Conservation (phyloP, 176 grass and related monocot species). For the Canna indica region DNA sequence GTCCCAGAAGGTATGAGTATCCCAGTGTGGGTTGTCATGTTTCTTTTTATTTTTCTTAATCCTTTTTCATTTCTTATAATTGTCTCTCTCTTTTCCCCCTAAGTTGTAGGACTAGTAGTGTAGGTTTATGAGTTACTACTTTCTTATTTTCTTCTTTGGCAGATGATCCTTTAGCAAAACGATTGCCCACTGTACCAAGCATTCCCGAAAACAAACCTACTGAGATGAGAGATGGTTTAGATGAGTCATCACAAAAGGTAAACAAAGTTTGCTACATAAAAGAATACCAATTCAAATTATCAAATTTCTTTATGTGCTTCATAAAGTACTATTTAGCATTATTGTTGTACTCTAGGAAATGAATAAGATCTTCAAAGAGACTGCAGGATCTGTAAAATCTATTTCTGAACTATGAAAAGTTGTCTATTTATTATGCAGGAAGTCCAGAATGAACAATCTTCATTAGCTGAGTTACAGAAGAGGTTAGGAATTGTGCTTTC, state of each 20-base stretch:
- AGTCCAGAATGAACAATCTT: background rate
- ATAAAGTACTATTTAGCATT: background rate
- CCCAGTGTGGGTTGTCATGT: slow-evolving; percentile 5
- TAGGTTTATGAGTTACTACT: background rate
- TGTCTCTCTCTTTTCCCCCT: too few species aligned
- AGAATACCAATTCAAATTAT: background rate
- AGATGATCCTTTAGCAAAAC: slow-evolving; percentile 92
- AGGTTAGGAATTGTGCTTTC: slow-evolving; percentile 65
- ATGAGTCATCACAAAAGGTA: slow-evolving; percentile 42
- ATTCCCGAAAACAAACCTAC: slow-evolving; percentile 39
- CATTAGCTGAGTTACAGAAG: slow-evolving; percentile 52
- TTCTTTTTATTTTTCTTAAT: background rate
- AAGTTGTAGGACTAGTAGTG: background rate
- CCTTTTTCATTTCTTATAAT: background rate
- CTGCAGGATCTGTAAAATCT: background rate
- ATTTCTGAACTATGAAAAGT: background rate
- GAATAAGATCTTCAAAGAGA: background rate
- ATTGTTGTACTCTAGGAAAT: slow-evolving; percentile 6
- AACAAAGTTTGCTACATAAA: background rate
- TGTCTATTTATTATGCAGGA: background rate
- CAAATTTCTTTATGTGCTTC: background rate
- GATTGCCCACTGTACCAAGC: slow-evolving; percentile 29
- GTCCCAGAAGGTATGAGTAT: slow-evolving; percentile 73
- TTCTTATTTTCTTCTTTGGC: slow-evolving; percentile 13
- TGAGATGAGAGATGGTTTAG: slow-evolving; percentile 26